Evolutionary conservation across 164 flowering plant genomes (phyloP).

Genomic region (Vitis cinerea): DNA sequence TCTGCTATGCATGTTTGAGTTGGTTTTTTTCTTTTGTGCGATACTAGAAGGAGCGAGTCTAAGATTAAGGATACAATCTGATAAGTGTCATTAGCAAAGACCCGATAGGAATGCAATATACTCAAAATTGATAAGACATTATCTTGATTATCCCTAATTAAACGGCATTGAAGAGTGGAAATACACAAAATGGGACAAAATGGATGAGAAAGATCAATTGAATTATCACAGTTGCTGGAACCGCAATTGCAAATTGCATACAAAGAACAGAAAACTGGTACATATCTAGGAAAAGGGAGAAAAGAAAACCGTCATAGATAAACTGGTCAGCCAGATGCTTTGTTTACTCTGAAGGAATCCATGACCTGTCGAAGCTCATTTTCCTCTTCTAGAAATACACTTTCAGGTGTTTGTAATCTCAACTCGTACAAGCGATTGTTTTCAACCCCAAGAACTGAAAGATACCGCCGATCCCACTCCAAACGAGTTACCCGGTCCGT

Average conservation of each 20-base stretch:
- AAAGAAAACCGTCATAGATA: background rate
- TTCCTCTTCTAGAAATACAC: constrained; percentile 77
- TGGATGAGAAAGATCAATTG: too few relatives aligned
- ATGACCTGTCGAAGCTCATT: constrained; percentile 69
- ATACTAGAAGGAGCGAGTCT: too few relatives aligned
- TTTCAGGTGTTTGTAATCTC: constrained; percentile 88
- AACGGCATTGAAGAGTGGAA: background rate
- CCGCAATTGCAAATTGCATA: background rate
- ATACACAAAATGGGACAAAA: too few relatives aligned
- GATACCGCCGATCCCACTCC: constrained; percentile 91
- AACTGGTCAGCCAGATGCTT: constrained; percentile 41
- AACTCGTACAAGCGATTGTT: constrained; percentile 72
- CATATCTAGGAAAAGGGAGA: background rate
- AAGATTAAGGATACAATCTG: too few relatives aligned
- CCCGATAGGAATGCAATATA: too few relatives aligned
- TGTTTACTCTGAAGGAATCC: constrained; percentile 89
- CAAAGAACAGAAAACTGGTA: too few relatives aligned
- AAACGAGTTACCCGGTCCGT: constrained; percentile 66
- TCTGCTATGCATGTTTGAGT: too few relatives aligned
- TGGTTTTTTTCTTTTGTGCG: too few relatives aligned
- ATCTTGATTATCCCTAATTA: background rate
- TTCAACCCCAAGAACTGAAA: constrained; percentile 96
- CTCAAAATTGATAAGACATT: background rate
- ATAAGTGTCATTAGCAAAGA: too few relatives aligned
- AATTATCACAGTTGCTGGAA: background rate